Evolutionary conservation across 78 protist species (phyloP), one percentile per base, ranked within the genome.

Genomic region (Dictyostelium citrinum): DNA sequence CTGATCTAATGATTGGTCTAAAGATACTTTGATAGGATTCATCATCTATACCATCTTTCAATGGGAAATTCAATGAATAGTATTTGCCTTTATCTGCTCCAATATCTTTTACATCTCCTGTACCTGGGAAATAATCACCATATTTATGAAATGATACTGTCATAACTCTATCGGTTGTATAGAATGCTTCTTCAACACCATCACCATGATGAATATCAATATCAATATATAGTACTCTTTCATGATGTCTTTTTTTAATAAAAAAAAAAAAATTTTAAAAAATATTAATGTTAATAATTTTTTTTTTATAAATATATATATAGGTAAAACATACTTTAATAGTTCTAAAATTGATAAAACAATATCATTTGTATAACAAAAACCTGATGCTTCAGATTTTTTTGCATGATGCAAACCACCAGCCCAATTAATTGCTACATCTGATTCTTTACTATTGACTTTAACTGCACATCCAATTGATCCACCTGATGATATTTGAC

Each of bases 351-450:
- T 99, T 16, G 98, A 98, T 14, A 99, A 81, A 9, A 99, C 99
- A 39, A 99, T 99, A 84, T 99, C 99, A 85, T 99, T 99, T 74
- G 98, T 95, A 90, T 99, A 99, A 93, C 99, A 99, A 83, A 98
- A 99, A 22, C 99, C 99, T 0, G 98, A 95, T 10, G 99, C 99
- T 74, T 98, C 99, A 37, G 90, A 79, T 75, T 98, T 97, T 45
- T 97, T 16, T 22, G 99, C 99, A 85, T 99, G 99, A 83, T 99
- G 99, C 27, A 99, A 88, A 5, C 99, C 99, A 12, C 99, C 99
- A 2, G 97, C 67, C 99, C 99, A 99, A 93, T 98, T 98, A 91
- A 99, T 95, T 3, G 99, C 99, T 10, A 98, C 49, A 61, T 98
- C 99, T 27, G 91, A 27, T 41, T 88, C 33, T 1, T 45, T 78